phyloP scores from a whole-genome alignment of 1,284 basidiomycete genomes.

The Volvariella surrecta region DNA sequence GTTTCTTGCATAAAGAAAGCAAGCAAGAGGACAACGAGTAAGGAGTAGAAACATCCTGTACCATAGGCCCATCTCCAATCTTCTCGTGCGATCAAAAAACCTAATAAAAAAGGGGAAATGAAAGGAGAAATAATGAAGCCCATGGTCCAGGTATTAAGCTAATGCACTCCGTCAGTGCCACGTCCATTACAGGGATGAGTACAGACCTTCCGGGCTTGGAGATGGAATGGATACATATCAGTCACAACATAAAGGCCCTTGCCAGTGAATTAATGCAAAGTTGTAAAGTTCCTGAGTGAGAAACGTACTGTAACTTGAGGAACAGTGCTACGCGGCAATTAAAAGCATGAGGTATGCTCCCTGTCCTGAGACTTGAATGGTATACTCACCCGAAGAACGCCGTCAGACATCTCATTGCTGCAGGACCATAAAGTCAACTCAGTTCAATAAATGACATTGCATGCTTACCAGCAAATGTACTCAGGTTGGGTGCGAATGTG shows the following conservation, averaged over 20 bases:
- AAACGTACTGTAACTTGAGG: constrained; percentile 58
- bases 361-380: too few species aligned
- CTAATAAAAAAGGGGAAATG: constrained; percentile 60
- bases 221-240: constrained; percentile 68
- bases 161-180: neutral
- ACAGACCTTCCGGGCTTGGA: constrained; percentile 57
- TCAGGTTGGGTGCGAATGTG: constrained; percentile 48
- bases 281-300: too few species aligned
- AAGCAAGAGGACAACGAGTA: constrained; percentile 48
- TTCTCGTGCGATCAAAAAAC: constrained; percentile 56
- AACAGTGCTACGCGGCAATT: constrained; percentile 35
- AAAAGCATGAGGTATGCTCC: too few species aligned
- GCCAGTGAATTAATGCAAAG: neutral
- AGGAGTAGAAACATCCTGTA: constrained; percentile 52
- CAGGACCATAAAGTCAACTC: constrained; percentile 6
- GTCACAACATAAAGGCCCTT: constrained; percentile 62
- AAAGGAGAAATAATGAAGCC: constrained; percentile 62
- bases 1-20: constrained; percentile 56
- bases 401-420: constrained; percentile 64
- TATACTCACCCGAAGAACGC: constrained; percentile 55
- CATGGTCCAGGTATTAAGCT: constrained; percentile 68
- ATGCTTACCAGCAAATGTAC: constrained; percentile 37
- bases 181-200: too few species aligned
- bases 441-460: neutral
- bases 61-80: constrained; percentile 73